Conservation (phyloP, 805 yeast genomes). For the Candida palmyrensis region DNA sequence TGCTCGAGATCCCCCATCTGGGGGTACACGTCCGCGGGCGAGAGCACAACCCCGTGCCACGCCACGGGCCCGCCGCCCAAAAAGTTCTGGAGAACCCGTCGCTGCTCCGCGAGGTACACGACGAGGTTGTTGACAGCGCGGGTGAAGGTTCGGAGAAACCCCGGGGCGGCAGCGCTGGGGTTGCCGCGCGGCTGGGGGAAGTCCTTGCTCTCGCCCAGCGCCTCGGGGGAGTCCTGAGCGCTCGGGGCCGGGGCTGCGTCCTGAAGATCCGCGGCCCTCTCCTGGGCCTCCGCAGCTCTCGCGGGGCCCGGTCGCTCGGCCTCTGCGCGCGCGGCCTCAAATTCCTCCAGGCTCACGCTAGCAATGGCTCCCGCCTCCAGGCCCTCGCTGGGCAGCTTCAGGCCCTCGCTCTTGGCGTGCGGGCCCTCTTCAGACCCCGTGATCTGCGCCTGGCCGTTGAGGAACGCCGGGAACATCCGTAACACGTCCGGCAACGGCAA, state of each 20-base stretch:
- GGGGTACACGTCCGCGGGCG: conserved; percentile 36
- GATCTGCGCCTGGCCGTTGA: conserved; percentile 18
- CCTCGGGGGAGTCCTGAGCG: too few relatives aligned
- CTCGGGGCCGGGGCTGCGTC: too few relatives aligned
- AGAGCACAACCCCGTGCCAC: conserved; percentile 46
- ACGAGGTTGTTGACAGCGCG: conserved; percentile 39
- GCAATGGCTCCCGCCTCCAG: too few relatives aligned
- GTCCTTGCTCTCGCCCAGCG: too few relatives aligned
- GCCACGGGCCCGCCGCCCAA: conserved; percentile 26
- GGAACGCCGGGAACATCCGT: conserved; percentile 33
- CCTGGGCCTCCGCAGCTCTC: too few relatives aligned
- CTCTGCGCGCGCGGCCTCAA: too few relatives aligned
- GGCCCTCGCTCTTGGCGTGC: too few relatives aligned
- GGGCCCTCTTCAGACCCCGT: neutral
- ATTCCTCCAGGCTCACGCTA: too few relatives aligned
- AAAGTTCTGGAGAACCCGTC: conserved; percentile 43
- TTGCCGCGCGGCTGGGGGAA: too few relatives aligned
- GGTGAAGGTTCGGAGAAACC: conserved; percentile 18
- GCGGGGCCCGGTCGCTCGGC: too few relatives aligned
- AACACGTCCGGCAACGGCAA: conserved; percentile 30
- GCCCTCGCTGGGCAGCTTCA: neutral
- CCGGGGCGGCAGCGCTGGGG: neutral
- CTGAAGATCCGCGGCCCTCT: neutral
- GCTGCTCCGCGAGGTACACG: conserved; percentile 47
- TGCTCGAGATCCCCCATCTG: conserved; percentile 13